Evolutionary conservation across 2,329 filamentous ascomycete species (phyloP), one percentile per base, ranked within the genome.

Genomic region (Dothiorella sarmentorum): DNA sequence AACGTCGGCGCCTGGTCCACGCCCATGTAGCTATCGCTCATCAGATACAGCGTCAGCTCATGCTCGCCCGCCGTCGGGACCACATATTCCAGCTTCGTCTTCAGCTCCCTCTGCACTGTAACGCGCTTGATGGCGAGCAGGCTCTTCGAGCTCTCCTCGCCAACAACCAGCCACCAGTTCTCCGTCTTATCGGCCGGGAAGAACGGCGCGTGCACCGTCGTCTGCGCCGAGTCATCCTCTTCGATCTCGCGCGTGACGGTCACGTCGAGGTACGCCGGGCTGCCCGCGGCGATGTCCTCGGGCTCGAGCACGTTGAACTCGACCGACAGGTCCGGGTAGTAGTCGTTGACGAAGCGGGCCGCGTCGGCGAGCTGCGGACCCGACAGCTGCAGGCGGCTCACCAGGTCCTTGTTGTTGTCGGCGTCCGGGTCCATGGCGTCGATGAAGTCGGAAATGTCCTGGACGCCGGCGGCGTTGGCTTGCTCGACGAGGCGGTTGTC

Each of bases 81-180:
- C 24, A 91, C 90, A 72, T 92, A 96, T 75, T 97, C 92, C 63
- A 99, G 78, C 69, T 85, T 86, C 59, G 91, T 83, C 68, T 90
- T 88, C 67, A 96, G 76, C 70, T 88, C 86, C 66, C 83, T 84
- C 38, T 86, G 88, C 63, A 99, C 88, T 1, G 92, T 96, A 61
- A 99, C 87, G 65, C 93, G 85, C 82, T 97, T 99, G 78, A 97
- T 96, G 2, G 90, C 92, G 60, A 97, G 80, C 62, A 99, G 79
- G 63, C 82, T 92, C 78, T 91, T 93, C 38, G 88, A 90, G 72
- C 85, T 88, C 76, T 97, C 91, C 66, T 97, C 92, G 27, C 92
- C 93, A 31, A 99, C 90, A 18, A 99, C 90, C 58, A 99, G 78
- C 94, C 94, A 99, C 92, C 92, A 99, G 71, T 94, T 96, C 81